Conservation (phyloP, 257 asterid genomes). For the Misopates orontium region DNA sequence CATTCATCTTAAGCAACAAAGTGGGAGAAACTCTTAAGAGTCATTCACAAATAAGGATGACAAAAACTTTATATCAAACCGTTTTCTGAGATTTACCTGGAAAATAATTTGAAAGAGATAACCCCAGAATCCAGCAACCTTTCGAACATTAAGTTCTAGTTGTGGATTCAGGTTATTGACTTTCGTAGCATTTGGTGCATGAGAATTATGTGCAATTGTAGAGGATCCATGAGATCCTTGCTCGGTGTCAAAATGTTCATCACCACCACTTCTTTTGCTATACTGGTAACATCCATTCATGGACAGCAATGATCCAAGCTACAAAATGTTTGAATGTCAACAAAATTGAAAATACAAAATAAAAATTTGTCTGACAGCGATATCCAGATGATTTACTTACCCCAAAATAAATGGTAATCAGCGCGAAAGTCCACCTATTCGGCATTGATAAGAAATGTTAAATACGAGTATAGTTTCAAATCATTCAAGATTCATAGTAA, state of each 20-base stretch:
- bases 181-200: conserved; percentile 29
- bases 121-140: conserved; percentile 67
- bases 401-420: conserved; percentile 80
- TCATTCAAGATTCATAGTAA: not conserved
- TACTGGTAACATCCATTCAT: conserved; percentile 61
- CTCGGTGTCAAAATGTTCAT: conserved; percentile 47
- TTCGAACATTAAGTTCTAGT: conserved; percentile 37
- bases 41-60: not conserved
- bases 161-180: conserved; percentile 33
- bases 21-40: not conserved
- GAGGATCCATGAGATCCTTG: conserved; percentile 37
- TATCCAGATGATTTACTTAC: conserved; percentile 43
- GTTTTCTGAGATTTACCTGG: conserved; percentile 57
- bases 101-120: conserved; percentile 77
- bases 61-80: not conserved
- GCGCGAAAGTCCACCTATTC: conserved; percentile 86
- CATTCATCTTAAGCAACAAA: conserved; percentile 65
- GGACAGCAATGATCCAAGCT: conserved; percentile 90
- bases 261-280: conserved; percentile 33
- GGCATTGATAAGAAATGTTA: conserved; percentile 14
- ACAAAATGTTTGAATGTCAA: conserved; percentile 25
- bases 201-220: conserved; percentile 23
- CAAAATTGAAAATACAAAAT: conserved; percentile 3
- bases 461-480: not conserved
- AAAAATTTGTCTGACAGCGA: not conserved